Percentiles rank a stretch among this genome's conserved stretches.
These are phyloP conservation scores for Besnoitia besnoiti DNA, from an alignment of 169 alveolate genomes.

Conservation along the genomic window DNA sequence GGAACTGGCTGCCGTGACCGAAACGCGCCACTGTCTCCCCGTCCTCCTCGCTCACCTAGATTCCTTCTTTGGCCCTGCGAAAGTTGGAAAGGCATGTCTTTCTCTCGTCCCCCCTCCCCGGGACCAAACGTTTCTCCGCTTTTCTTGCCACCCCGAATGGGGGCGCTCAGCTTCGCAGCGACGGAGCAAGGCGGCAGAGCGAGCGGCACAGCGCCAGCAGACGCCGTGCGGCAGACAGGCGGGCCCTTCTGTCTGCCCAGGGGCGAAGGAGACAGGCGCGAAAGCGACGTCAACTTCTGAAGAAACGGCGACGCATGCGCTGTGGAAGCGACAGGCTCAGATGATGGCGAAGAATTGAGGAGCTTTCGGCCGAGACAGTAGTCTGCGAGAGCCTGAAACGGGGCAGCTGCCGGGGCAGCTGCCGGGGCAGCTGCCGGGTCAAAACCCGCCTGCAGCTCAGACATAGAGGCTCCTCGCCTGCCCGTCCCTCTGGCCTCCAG, in stretches of 20 bases:
- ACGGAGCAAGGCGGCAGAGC: neutral
- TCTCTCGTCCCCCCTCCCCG: neutral
- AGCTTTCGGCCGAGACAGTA: neutral
- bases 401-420: no score
- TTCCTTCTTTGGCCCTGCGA: neutral
- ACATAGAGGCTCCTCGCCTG: neutral
- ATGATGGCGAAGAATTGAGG: neutral
- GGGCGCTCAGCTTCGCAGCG: neutral
- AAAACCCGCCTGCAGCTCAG: neutral
- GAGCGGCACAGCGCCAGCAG: neutral
- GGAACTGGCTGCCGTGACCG: neutral
- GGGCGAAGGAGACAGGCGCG: neutral
- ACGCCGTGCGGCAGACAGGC: neutral
- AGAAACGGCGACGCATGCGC: neutral
- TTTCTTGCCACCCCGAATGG: neutral
- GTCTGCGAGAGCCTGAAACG: neutral
- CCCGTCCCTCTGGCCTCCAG: neutral
- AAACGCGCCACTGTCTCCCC: neutral
- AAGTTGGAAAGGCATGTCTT: neutral
- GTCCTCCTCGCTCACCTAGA: neutral
- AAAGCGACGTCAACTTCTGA: neutral
- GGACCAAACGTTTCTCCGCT: neutral
- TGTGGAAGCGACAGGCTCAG: neutral
- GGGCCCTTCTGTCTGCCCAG: neutral
- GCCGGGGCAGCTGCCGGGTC: neutral